Evolutionary conservation across 257 asterid genomes (phyloP), one percentile per base, ranked within the genome.

Genomic region (Petunia secreta): DNA sequence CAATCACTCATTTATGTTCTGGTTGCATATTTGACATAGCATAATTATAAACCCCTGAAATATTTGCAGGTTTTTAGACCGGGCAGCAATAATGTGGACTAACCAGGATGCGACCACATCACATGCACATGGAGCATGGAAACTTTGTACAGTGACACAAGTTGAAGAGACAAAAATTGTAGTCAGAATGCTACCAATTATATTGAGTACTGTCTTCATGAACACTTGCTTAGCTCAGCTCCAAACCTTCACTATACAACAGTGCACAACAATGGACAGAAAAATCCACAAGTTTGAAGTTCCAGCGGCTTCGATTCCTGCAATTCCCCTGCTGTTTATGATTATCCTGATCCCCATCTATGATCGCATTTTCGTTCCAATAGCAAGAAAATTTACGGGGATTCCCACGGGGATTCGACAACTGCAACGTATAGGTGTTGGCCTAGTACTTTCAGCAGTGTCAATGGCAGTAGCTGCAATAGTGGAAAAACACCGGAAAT

Each of bases 161-260:
- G 88, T 93, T 5, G 98, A 93, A 77, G 97, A 92, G 80, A 92
- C 92, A n/a, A 93, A 93, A 79, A 92, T 88, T 83, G 80, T 93
- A 0, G 16, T 90, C 36, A 88, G 92, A 16, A 92, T 92, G 97
- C 85, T 92, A 6, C 98, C 97, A 25, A 85, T 93, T 67, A 87
- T 93, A 57, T 65, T 89, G 63, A 93, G 92, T 84, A 92, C 94
- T 1, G 82, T 92, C 40, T 91, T 93, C 90, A 89, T 91, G 96
- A 93, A 93, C 88, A 92, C 97, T 1, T 91, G 96, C 80, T 69
- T 93, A 74, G 96, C 98, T 68, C 98, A 93, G 80, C 94, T 89
- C 62, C 98, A 89, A 75, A 93, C 97, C n/a, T 92, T 93, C 75
- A 77, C 93, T 63, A 84, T 93, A 85, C 96, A 93, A 81, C 98